Percentiles rank a stretch among this genome's conserved stretches.
phyloP scores from a whole-genome alignment of 352 stramenopile genomes.

The Globisporangium cystogenes region DNA sequence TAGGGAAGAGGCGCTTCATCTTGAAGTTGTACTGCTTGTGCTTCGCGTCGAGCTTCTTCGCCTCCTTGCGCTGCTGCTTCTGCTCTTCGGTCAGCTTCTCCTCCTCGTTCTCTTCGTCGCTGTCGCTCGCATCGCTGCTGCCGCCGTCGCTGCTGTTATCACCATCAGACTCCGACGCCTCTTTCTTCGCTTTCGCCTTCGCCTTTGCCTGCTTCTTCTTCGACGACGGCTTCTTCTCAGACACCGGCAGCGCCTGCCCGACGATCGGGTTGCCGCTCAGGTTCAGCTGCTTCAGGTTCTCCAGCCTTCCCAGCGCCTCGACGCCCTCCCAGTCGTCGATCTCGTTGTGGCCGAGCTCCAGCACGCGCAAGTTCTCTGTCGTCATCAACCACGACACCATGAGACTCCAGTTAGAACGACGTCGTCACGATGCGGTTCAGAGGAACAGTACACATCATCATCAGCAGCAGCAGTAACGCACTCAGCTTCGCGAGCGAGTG shows the following conservation, averaged over 20 bases:
- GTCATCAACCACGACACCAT: background rate
- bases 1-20: slow-evolving; percentile 83
- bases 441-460: background rate
- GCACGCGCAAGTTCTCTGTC: slow-evolving; percentile 70
- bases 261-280: slow-evolving; percentile 77
- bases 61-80: slow-evolving; percentile 49
- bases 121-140: slow-evolving; percentile 6
- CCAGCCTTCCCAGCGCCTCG: slow-evolving; percentile 47
- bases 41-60: slow-evolving; percentile 65
- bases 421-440: background rate
- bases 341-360: slow-evolving; percentile 78
- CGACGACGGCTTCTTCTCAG: background rate
- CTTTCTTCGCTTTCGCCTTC: slow-evolving; percentile 19
- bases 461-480: no score
- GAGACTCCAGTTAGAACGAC: background rate
- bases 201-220: slow-evolving; percentile 11
- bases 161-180: slow-evolving; percentile 1
- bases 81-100: slow-evolving; percentile 36
- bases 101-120: slow-evolving; percentile 17
- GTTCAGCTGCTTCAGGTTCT: slow-evolving; percentile 75
- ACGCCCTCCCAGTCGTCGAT: slow-evolving; percentile 80
- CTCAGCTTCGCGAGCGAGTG: slow-evolving; percentile 53
- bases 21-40: slow-evolving; percentile 89
- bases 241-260: slow-evolving; percentile 35
- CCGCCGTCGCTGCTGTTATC: slow-evolving; percentile 12